Base-by-base conservation (phyloP, 345 rosid species). In the Combretum micranthum region DNA sequence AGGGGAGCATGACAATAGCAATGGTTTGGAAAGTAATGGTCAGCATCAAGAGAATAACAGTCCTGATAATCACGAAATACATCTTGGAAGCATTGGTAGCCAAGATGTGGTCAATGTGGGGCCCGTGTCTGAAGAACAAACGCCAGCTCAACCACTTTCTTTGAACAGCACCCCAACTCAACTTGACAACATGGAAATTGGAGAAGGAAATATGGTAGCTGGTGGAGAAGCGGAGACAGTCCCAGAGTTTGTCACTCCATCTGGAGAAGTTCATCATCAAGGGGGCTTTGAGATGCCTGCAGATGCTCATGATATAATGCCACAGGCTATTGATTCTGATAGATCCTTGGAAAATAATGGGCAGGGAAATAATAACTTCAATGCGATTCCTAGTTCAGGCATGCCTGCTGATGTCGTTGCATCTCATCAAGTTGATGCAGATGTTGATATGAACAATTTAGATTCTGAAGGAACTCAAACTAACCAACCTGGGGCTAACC, bases 401-500 rank as follows among this genome's bases (percentile, higher is more conserved):
- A 75, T 62, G 56, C 69, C 81, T 47, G 60, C 56, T 56, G 51
- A 58, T 18, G 77, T 64, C 59, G 74, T 55, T 56, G 56, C 75
- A 55, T 70, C 63, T 43, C 15, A 64, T 70, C 72, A 62, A 66
- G 73, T 66, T 64, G 67, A 52, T 79, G 75, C 50, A 61, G 97
- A 88, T 81, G 77, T 88, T 62, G 93, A 92, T 68, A 88, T 88
- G 98, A 77, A 68, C 73, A 73, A 76, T 42, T 63, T 57, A 65
- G 83, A 79, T 68, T 79, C 70, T 42, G 88, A 80, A 69, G 84
- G 64, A 64, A 77, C 74, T 77, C 90, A 71, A 72, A 62, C 56
- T 15, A 80, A 69, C 55, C 76, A 77, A 63, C 65, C 83, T 21
- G 60, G 58, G 53, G 72, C 76, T 63, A 73, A 56, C 61, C n/a